phyloP scores from a whole-genome alignment of 768 basidiomycete genomes.

The Tylopilus subfusipes region DNA sequence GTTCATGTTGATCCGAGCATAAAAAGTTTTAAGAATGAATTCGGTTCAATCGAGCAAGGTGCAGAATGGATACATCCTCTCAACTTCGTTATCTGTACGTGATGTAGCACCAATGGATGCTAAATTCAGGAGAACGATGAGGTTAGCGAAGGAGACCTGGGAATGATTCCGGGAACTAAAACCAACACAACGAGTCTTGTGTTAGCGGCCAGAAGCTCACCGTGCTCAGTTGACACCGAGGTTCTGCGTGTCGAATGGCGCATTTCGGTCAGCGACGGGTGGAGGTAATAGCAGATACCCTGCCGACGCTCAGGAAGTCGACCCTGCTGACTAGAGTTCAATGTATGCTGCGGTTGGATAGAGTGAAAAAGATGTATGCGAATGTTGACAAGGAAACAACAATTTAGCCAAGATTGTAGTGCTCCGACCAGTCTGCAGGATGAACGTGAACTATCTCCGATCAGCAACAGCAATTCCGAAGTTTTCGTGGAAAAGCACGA shows the following conservation, averaged over 20 bases:
- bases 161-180: slow-evolving; percentile 3
- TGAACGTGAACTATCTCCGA: not conserved
- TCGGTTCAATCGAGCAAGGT: slow-evolving; percentile 11
- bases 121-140: slow-evolving; percentile 27
- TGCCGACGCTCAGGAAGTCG: not conserved
- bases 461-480: not conserved
- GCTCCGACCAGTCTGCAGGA: not conserved
- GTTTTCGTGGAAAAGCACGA: not conserved
- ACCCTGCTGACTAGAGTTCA: slow-evolving; percentile 4
- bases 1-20: slow-evolving; percentile 21
- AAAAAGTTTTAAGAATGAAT: slow-evolving; percentile 18
- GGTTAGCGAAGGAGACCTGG: slow-evolving; percentile 15
- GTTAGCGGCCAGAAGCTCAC: not conserved
- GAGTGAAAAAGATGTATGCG: not conserved
- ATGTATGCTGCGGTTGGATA: not conserved
- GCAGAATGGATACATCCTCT: slow-evolving; percentile 13
- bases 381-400: slow-evolving; percentile 12
- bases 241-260: not conserved
- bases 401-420: slow-evolving; percentile 12
- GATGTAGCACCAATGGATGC: slow-evolving; percentile 14
- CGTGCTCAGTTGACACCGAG: not conserved
- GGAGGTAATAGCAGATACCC: slow-evolving; percentile 1
- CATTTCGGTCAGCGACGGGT: not conserved
- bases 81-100: slow-evolving; percentile 26
- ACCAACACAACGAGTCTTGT: not conserved